Conservation (phyloP, 2,329 filamentous ascomycete species). For the Aspergillus vadensis region DNA sequence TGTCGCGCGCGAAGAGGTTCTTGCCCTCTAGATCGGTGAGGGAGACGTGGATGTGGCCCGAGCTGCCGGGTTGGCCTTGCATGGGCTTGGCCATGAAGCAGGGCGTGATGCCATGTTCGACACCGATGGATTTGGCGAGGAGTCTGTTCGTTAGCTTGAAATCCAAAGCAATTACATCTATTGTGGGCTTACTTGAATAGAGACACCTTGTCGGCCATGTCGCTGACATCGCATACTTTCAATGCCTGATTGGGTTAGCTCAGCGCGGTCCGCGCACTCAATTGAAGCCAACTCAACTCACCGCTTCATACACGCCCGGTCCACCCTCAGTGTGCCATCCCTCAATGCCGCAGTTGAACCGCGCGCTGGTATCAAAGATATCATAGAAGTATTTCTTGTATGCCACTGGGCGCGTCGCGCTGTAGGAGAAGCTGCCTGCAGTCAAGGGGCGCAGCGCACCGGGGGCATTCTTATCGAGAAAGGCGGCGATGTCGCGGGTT, state of each 20-base stretch:
- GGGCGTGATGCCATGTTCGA: slow-evolving; percentile 83
- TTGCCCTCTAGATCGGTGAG: slow-evolving; percentile 73
- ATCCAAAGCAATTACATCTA: too few species aligned
- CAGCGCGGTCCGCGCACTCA: slow-evolving; percentile 19
- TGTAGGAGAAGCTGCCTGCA: slow-evolving; percentile 94
- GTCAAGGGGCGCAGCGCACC: slow-evolving; percentile 74
- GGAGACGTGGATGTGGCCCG: slow-evolving; percentile 90
- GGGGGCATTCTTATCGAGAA: slow-evolving; percentile 71
- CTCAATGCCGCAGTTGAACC: slow-evolving; percentile 78
- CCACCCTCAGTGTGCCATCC: slow-evolving; percentile 94
- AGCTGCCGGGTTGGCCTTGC: slow-evolving; percentile 86
- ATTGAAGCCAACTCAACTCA: slow-evolving; percentile 33
- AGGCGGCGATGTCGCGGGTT: slow-evolving; percentile 74
- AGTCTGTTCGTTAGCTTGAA: slow-evolving; percentile 52
- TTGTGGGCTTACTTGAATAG: slow-evolving; percentile 71
- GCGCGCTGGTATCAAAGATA: slow-evolving; percentile 74
- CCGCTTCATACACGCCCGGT: slow-evolving; percentile 90
- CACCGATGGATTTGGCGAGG: slow-evolving; percentile 81
- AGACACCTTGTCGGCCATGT: slow-evolving; percentile 86
- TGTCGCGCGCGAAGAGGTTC: slow-evolving; percentile 77
- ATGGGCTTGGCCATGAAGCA: slow-evolving; percentile 98
- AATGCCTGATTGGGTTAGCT: slow-evolving; percentile 56
- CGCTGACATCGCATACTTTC: slow-evolving; percentile 78
- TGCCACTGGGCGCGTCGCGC: slow-evolving; percentile 77
- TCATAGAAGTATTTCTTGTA: slow-evolving; percentile 90